Base-by-base conservation (phyloP, 345 rosid species). In the Iberis pinnata region DNA sequence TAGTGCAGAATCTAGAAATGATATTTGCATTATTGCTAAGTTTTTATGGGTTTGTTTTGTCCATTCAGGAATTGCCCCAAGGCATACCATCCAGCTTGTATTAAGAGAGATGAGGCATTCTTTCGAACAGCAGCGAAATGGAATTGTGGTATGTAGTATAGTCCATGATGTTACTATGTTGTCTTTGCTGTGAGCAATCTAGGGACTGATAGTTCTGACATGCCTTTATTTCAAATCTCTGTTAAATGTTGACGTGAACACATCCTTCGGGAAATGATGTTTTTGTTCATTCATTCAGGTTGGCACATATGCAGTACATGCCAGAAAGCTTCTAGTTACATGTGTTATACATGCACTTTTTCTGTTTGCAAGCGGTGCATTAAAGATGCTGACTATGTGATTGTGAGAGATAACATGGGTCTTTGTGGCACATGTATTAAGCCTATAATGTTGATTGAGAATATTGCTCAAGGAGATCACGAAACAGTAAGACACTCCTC, bases 291-390 rank as follows among this genome's bases (percentile, higher is more conserved):
- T 56, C 65, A 49, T 71, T 72, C 83, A 92, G 98, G 97, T 40
- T 67, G 98, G 98, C 98, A 92, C 73, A 81, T 88, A 53, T 92
- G 98, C 53, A 77, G 83, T 73, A 71, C 70, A 38, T 92, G 98
- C 70, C 83, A 75, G 76, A 92, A 79, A 62, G 71, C 84, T 64
- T 80, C 97, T 10, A 64, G 79, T 77, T 82, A 75, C 69, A 75
- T 85, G 94, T 92, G 98, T 76, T 92, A 92, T 70, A 92, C 97
- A 9, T 92, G 98, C 73, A 80, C 98, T 2, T 92, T 79, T 82
- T 88, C 98, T 47, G 68, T 78, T 69, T 92, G 98, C 82, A 92
- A 88, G 71, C 80, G 79, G 58, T 92, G 98, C 73, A 81, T 80
- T 31, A 85, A 75, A 75, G 88, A 60, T 71, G 94, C 97, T 47